These are phyloP conservation scores for Yarrowia bubula DNA, from an alignment of 805 yeast genomes.

Conservation along the genomic window DNA sequence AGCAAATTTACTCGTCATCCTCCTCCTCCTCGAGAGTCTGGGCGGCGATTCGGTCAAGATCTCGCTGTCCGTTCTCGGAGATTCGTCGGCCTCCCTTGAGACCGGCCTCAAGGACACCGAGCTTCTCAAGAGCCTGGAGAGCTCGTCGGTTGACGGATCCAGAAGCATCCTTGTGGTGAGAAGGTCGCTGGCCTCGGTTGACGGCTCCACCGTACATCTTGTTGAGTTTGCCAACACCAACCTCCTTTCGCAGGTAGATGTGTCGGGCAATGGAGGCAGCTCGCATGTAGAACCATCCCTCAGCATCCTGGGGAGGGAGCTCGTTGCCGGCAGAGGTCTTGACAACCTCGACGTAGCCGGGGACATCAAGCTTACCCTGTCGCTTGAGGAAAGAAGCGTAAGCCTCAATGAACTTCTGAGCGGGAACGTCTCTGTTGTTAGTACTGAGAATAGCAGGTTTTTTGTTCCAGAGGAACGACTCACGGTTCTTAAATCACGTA, in stretches of 20 bases:
- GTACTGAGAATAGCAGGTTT: neutral
- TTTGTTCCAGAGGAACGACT: neutral
- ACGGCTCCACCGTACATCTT: slow-evolving; percentile 98
- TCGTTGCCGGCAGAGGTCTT: slow-evolving; percentile 99
- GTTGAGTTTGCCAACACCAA: slow-evolving; percentile 99
- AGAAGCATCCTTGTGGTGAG: slow-evolving; percentile 97
- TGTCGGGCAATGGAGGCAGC: slow-evolving; percentile 99
- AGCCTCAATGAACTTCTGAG: slow-evolving; percentile 99
- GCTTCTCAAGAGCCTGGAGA: slow-evolving; percentile 96
- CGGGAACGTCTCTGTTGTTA: slow-evolving; percentile 93
- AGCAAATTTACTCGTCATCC: slow-evolving; percentile 37
- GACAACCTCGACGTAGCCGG: slow-evolving; percentile 99
- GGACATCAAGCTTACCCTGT: slow-evolving; percentile 99
- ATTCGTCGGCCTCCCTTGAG: slow-evolving; percentile 99
- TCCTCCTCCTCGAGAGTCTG: slow-evolving; percentile 94
- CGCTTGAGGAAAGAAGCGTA: slow-evolving; percentile 99
- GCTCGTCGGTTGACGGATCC: slow-evolving; percentile 99
- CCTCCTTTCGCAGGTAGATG: slow-evolving; percentile 98
- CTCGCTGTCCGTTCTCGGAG: slow-evolving; percentile 99
- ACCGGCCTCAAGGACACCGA: slow-evolving; percentile 94
- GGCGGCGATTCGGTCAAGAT: slow-evolving; percentile 99
- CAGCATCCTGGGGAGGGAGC: slow-evolving; percentile 99
- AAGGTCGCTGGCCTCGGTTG: slow-evolving; percentile 99
- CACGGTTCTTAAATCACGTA: slow-evolving; percentile 17
- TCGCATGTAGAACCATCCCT: slow-evolving; percentile 99